Base-by-base conservation (phyloP, 305 asterid species). In the Euphrasia arctica region DNA sequence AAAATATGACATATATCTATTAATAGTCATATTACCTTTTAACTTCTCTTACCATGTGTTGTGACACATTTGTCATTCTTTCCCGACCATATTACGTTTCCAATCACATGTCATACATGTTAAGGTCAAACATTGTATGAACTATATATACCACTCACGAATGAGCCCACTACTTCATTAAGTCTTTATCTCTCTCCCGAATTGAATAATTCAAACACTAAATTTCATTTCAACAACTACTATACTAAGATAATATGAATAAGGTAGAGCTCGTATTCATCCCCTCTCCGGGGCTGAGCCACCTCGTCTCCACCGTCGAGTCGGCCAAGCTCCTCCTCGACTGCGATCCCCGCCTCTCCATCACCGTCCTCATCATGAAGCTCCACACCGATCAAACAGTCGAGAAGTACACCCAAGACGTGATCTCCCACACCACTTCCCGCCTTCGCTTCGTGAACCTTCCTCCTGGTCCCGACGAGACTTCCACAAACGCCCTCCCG, bases 271-370 rank as follows among this genome's bases (percentile, higher is more conserved):
- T 54, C 0, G 59, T 54, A 12, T 79, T 85, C 83, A 76, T 85
- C 70, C 93, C 90, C 29, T 62, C 70, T 7, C 84, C 93, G 0
- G 78, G 78, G 62, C 72, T 76, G 70, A 78, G 90, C 75, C 94
- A 85, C 73, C 81, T 83, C 59, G 41, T 73, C 58, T 59, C 93
- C 71, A 65, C 83, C 70, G 82, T 85, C 55, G 83, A 85, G 75
- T 43, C 63, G 11, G 83, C 86, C 57, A 78, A 85, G 70, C 83
- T 80, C 75, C 74, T 85, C 60, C 70, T 77, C 57, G 56, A 43
- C 22, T 64, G 83, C 25, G 73, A 79, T 50, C 5, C 0, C 15
- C 75, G 83, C 52, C 77, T 83, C 49, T 64, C 78, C 67, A 8
- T 79, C 67, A 77, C 84, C 56, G 62, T 83, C 2, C 74, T 83